phyloP scores from a whole-genome alignment of 202 grass and related monocot genomes.

The Cymbopogon flexuosus region DNA sequence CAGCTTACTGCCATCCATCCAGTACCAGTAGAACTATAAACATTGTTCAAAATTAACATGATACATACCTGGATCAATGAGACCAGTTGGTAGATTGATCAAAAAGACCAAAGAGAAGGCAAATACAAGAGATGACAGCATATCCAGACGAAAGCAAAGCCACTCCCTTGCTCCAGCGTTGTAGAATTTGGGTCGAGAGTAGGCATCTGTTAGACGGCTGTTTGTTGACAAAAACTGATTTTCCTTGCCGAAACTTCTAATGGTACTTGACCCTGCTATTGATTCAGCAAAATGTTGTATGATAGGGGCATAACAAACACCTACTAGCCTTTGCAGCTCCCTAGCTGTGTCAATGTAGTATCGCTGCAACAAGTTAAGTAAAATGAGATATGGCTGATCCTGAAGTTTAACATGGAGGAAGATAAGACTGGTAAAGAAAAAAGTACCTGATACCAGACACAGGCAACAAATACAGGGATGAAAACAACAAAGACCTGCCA shows the following conservation, averaged over 20 bases:
- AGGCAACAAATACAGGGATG: conserved; percentile 62
- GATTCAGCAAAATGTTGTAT: conserved; percentile 83
- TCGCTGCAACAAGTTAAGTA: conserved; percentile 36
- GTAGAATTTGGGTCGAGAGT: conserved; percentile 59
- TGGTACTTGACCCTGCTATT: conserved; percentile 65
- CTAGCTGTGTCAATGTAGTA: conserved; percentile 80
- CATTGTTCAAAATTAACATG: background rate
- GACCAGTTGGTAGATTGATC: conserved; percentile 50
- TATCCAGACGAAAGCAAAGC: conserved; percentile 67
- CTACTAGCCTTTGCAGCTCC: conserved; percentile 67
- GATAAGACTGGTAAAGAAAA: background rate
- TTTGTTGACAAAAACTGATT: conserved; percentile 50
- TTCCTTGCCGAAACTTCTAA: conserved; percentile 77
- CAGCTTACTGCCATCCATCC: background rate
- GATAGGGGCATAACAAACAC: conserved; percentile 66
- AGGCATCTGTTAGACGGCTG: conserved; percentile 54
- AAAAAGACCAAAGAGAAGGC: conserved; percentile 71
- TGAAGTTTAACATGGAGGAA: background rate
- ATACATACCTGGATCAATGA: conserved; percentile 69
- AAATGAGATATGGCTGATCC: background rate
- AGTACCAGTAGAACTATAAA: background rate
- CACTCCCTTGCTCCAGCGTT: conserved; percentile 58
- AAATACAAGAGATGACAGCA: conserved; percentile 73
- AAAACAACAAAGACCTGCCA: conserved; percentile 91
- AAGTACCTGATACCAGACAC: conserved; percentile 82